These are phyloP conservation scores for Trichosporon asahii DNA, from an alignment of 1,284 basidiomycete genomes.

Conservation along the genomic window DNA sequence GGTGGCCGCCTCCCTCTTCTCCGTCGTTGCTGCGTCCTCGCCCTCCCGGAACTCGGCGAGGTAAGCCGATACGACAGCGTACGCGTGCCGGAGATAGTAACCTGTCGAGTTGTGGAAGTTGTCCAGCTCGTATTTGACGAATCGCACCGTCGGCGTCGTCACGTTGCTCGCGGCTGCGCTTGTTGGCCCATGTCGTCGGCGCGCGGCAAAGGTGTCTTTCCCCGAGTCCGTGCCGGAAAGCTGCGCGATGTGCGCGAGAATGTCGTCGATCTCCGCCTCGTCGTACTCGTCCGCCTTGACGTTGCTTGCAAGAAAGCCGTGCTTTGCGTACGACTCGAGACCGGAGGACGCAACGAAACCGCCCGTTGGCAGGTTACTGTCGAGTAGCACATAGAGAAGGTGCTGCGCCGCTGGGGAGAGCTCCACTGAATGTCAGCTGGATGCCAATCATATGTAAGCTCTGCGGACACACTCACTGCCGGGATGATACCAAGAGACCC, in stretches of 20 bases:
- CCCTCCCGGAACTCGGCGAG: conserved; percentile 6
- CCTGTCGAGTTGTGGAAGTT: conserved; percentile 72
- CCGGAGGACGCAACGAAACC: conserved; percentile 96
- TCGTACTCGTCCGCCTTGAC: not conserved
- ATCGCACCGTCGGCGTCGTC: not conserved
- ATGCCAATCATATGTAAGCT: no score
- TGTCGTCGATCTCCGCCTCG: not conserved
- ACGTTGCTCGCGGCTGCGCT: not conserved
- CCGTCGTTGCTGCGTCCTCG: conserved; percentile 15
- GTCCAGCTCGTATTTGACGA: conserved; percentile 30
- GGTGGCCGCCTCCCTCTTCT: conserved; percentile 21
- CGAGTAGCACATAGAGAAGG: conserved; percentile 63
- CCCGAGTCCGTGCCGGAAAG: not conserved
- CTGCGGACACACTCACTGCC: not conserved
- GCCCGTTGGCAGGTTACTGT: conserved; percentile 94
- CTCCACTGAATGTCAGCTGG: not conserved
- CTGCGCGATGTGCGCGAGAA: not conserved
- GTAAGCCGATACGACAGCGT: conserved; percentile 43
- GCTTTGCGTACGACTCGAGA: conserved; percentile 81
- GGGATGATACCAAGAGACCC: not conserved
- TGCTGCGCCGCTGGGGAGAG: conserved; percentile 25
- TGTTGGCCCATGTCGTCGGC: not conserved
- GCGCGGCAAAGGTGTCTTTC: not conserved
- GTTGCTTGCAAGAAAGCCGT: conserved; percentile 63
- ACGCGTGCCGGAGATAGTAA: conserved; percentile 70